Conservation (phyloP, 352 stramenopile species). For the Phytopythium kandeliae region DNA sequence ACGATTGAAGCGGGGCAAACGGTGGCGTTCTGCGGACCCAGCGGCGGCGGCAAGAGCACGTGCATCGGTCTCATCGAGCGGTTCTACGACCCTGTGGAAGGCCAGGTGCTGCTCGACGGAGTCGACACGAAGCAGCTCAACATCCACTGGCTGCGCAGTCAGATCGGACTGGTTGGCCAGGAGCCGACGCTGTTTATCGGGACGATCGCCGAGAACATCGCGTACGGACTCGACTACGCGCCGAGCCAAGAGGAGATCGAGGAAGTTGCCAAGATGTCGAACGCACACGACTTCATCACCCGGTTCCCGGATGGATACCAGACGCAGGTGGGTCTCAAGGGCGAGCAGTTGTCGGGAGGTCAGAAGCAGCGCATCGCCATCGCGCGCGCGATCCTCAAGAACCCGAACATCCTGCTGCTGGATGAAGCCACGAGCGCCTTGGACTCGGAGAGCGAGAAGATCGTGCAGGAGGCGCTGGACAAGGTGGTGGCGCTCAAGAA, state of each 20-base stretch:
- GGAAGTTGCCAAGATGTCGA: constrained; percentile 39
- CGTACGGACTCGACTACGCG: no score
- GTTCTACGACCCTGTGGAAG: constrained; percentile 70
- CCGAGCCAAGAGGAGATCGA: no score
- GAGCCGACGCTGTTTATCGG: no score
- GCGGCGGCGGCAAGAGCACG: constrained; percentile 86
- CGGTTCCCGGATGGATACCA: constrained; percentile 85
- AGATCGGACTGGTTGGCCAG: no score
- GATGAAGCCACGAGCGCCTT: no score
- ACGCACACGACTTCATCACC: constrained; percentile 48
- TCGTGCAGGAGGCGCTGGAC: constrained; percentile 76
- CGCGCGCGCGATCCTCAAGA: no score
- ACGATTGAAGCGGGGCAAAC: constrained; percentile 59
- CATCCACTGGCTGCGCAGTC: constrained; percentile 51
- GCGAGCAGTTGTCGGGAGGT: constrained; percentile 24
- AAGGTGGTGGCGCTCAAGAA: constrained; percentile 32
- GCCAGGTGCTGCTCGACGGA: constrained; percentile 71
- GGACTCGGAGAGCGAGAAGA: constrained; percentile 58
- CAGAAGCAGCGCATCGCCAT: constrained; percentile 32
- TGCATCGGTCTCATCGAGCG: constrained; percentile 74
- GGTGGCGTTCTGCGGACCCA: constrained; percentile 86
- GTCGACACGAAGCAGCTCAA: constrained; percentile 58
- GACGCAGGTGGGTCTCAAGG: constrained; percentile 28
- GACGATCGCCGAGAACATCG: no score
- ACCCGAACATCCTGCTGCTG: no score